phyloP scores from a whole-genome alignment of 768 basidiomycete species.

The Paxillus involutus region DNA sequence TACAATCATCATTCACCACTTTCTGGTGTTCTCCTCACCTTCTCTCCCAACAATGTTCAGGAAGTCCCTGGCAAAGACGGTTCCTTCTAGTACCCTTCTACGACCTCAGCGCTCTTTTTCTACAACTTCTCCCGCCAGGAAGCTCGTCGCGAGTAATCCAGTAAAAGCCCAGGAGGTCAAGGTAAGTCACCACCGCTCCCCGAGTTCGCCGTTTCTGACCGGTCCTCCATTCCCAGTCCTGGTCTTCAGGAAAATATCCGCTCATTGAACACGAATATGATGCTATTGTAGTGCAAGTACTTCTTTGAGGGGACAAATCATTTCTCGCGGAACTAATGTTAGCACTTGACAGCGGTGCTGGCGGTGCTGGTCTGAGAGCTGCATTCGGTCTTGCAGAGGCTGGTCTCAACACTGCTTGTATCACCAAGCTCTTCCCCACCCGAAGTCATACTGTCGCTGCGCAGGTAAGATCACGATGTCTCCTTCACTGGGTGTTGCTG shows the following conservation, averaged over 20 bases:
- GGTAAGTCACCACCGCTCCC: conserved; percentile 39
- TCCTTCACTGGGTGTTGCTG: conserved; percentile 5
- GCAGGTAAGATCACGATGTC: conserved; percentile 53
- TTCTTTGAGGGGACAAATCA: background rate
- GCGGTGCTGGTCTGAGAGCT: conserved; percentile 96
- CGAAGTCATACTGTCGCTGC: conserved; percentile 99
- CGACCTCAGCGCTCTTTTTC: conserved; percentile 63
- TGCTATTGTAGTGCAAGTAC: conserved; percentile 94
- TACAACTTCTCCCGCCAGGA: conserved; percentile 56
- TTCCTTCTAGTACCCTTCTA: conserved; percentile 41
- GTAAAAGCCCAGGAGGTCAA: conserved; percentile 81
- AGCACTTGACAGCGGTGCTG: conserved; percentile 72
- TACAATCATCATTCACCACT: background rate
- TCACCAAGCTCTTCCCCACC: conserved; percentile 98
- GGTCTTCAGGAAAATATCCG: conserved; percentile 88
- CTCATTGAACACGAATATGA: conserved; percentile 99
- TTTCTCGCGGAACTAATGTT: conserved; percentile 11
- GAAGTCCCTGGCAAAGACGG: conserved; percentile 49
- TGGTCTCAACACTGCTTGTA: conserved; percentile 98
- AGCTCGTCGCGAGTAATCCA: conserved; percentile 69
- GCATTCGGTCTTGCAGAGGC: conserved; percentile 98
- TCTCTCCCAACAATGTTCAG: conserved; percentile 53
- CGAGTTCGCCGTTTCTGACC: conserved; percentile 3
- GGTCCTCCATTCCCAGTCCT: conserved; percentile 44
- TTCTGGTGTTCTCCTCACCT: background rate